Evolutionary conservation across 192 early-diverging fungal species (phyloP), one percentile per base, ranked within the genome.

Genomic region (Spizellomyces sp.): DNA sequence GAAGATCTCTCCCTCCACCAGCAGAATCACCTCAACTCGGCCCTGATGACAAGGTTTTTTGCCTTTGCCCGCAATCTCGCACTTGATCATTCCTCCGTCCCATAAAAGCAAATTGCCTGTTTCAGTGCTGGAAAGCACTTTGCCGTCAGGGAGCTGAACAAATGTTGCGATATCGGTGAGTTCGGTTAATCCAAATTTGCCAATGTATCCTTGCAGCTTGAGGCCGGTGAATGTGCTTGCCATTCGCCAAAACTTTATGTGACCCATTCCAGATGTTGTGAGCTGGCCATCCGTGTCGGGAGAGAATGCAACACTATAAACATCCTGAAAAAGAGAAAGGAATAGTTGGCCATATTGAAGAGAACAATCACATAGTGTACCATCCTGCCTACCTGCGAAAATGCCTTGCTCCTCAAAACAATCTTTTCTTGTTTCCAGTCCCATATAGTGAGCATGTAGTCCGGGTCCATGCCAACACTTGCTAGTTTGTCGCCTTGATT

Each of bases 201-300:
- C 87, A 41, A 88, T 48, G 58, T 82, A 86, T 9, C 82, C 85
- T 70, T 89, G 87, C 22, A 89, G 76, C 61, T 88, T 89, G 6
- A 89, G 71, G 6, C 87, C 87, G 5, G 87, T 89, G 67, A 89
- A 89, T 1, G 87, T 89, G 6, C 75, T 77, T 0, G 84, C 60
- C 79, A 89, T 88, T 57, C 73, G 67, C 87, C 87, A 89, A 69
- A 89, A 89, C 70, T 88, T 89, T 52, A 89, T 89, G 70, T 89
- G 87, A 8, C 87, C 87, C 85, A 88, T 88, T 45, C 87, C 87
- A 9, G 87, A 81, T 4, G 87, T 88, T 17, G 83, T 84, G 42
- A 89, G 70, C 15, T 74, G 77, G 9, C 81, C 84, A 66, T 85
- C 83, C 46, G 73, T 84, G 47, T 84, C 84, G 12, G 79, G 82